Conservation (phyloP, 192 early-diverging fungal species). For the Backusella sp. region DNA sequence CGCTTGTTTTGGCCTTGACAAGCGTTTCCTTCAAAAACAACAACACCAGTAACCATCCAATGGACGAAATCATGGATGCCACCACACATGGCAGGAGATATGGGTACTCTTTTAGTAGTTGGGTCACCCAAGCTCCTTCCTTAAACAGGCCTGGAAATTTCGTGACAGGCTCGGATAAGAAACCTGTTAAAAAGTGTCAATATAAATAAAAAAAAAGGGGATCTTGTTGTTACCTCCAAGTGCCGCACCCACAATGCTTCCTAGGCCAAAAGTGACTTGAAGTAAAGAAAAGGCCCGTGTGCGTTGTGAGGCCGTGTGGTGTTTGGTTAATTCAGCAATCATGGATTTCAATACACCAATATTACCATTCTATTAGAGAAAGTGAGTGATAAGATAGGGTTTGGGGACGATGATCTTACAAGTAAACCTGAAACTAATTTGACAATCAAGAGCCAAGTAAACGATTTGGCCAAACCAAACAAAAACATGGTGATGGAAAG, state of each 20-base stretch:
- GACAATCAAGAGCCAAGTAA: conserved; percentile 48
- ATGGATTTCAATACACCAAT: conserved; percentile 67
- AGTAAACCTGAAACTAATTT: conserved; percentile 60
- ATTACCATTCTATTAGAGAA: conserved; percentile 51
- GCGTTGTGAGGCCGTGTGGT: conserved; percentile 52
- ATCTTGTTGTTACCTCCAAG: conserved; percentile 67
- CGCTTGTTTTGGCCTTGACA: background rate
- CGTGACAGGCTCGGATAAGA: conserved; percentile 62
- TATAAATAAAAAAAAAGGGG: no score
- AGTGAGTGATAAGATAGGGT: background rate
- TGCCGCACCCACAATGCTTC: conserved; percentile 54
- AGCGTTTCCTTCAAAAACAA: conserved; percentile 58
- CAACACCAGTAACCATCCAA: conserved; percentile 55
- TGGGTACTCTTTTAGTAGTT: conserved; percentile 56
- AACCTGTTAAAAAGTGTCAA: conserved; percentile 25
- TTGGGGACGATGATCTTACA: background rate
- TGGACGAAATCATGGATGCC: conserved; percentile 47
- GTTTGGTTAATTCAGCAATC: conserved; percentile 73
- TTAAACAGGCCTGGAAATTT: conserved; percentile 53
- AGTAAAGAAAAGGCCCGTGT: conserved; percentile 61
- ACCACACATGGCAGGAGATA: conserved; percentile 75
- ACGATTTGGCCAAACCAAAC: conserved; percentile 63
- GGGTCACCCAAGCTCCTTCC: conserved; percentile 17
- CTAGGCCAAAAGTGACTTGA: conserved; percentile 62
- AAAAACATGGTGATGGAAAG: conserved; percentile 56